These are phyloP conservation scores for Leptographium wingfieldii DNA, from an alignment of 2,329 filamentous ascomycete species.

Conservation along the genomic window DNA sequence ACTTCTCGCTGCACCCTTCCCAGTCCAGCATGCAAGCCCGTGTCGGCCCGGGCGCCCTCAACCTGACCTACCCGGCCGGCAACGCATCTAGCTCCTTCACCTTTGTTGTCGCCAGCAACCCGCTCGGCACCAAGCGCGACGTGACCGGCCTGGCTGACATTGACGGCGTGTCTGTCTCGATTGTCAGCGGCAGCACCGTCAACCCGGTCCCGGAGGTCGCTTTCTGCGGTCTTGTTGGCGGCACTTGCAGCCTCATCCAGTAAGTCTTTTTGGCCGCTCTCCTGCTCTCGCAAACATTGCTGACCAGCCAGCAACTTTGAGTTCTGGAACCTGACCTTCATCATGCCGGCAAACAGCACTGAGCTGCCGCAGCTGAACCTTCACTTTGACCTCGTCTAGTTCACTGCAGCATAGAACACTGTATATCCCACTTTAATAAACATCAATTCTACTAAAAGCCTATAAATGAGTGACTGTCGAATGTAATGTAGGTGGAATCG, in stretches of 20 bases:
- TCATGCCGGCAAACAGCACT: conserved; percentile 20
- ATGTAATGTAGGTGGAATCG: not conserved
- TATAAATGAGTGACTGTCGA: not conserved
- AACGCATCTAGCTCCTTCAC: conserved; percentile 35
- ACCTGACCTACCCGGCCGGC: conserved; percentile 40
- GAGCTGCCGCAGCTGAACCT: conserved; percentile 7
- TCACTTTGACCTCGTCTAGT: not conserved
- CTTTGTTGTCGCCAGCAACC: conserved; percentile 32
- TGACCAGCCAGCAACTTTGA: conserved; percentile 24
- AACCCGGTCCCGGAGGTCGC: conserved; percentile 25
- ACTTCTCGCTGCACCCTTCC: conserved; percentile 20
- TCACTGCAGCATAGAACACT: not conserved
- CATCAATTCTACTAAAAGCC: not conserved
- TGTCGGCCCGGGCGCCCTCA: conserved; percentile 29
- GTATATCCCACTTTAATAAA: not conserved
- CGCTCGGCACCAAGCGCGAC: conserved; percentile 28
- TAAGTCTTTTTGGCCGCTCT: not conserved
- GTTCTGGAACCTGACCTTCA: conserved; percentile 33
- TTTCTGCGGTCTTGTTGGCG: conserved; percentile 29
- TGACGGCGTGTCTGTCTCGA: conserved; percentile 30
- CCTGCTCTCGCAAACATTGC: too few species aligned
- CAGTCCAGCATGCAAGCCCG: conserved; percentile 27
- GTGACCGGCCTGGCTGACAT: conserved; percentile 34
- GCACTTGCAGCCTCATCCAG: conserved; percentile 16
- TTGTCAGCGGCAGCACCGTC: conserved; percentile 28